These are phyloP conservation scores for Hemileccinum impolitum DNA, from an alignment of 768 basidiomycete species.

Conservation along the genomic window DNA sequence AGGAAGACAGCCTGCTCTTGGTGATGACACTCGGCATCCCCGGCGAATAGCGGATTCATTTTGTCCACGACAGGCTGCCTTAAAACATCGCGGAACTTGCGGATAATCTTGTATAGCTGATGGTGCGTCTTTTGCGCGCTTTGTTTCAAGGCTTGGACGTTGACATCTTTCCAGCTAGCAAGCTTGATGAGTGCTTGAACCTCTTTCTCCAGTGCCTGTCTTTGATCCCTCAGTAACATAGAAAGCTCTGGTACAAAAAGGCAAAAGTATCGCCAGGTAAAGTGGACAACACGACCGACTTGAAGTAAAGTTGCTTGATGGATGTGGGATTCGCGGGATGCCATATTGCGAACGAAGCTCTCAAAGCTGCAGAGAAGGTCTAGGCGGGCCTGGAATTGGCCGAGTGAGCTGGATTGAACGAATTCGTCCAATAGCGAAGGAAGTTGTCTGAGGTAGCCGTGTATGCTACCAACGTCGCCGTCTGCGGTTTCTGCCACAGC, in stretches of 20 bases:
- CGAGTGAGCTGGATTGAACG: slow-evolving; percentile 70
- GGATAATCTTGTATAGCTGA: slow-evolving; percentile 84
- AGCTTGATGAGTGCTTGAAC: slow-evolving; percentile 85
- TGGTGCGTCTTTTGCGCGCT: slow-evolving; percentile 90
- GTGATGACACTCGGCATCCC: slow-evolving; percentile 32
- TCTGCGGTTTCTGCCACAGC: slow-evolving; percentile 39
- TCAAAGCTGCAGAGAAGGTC: slow-evolving; percentile 67
- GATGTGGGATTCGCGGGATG: slow-evolving; percentile 26
- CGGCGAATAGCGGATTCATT: slow-evolving; percentile 37
- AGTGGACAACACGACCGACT: slow-evolving; percentile 56
- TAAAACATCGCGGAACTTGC: slow-evolving; percentile 90
- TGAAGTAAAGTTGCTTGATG: slow-evolving; percentile 40
- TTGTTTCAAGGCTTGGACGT: slow-evolving; percentile 88
- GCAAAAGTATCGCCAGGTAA: slow-evolving; percentile 59
- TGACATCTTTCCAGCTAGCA: slow-evolving; percentile 98
- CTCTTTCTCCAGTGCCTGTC: slow-evolving; percentile 68
- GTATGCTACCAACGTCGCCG: slow-evolving; percentile 33
- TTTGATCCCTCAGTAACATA: slow-evolving; percentile 51
- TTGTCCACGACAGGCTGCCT: slow-evolving; percentile 59
- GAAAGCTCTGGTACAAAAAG: slow-evolving; percentile 52
- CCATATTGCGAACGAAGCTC: slow-evolving; percentile 41
- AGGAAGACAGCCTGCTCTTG: slow-evolving; percentile 13
- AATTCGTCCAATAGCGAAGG: slow-evolving; percentile 81
- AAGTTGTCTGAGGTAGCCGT: slow-evolving; percentile 59
- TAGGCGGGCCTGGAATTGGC: slow-evolving; percentile 74